These are phyloP conservation scores for Pestalotiopsis fici DNA, from an alignment of 2,329 filamentous ascomycete genomes.

Conservation along the genomic window DNA sequence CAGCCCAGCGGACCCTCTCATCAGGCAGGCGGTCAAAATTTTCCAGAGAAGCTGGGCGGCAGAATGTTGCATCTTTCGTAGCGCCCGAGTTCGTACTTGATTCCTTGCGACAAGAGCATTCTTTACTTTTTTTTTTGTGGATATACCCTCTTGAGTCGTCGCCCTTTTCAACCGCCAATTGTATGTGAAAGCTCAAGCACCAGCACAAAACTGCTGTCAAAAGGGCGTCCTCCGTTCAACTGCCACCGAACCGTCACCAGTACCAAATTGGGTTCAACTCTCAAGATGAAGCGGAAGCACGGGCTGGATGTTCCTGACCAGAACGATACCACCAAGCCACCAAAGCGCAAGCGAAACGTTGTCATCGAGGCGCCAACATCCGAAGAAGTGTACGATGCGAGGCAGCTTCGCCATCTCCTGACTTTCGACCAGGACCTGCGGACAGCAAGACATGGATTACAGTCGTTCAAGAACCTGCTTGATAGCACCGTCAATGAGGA, in stretches of 20 bases:
- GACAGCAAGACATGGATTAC: slow-evolving; percentile 70
- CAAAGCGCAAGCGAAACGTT: slow-evolving; percentile 49
- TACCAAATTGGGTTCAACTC: background rate
- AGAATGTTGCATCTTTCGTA: background rate
- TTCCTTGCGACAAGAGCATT: background rate
- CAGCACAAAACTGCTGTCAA: background rate
- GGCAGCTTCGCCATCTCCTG: slow-evolving; percentile 70
- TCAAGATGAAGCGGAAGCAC: slow-evolving; percentile 32
- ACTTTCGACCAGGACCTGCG: slow-evolving; percentile 70
- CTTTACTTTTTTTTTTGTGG: background rate
- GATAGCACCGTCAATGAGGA: slow-evolving; percentile 62
- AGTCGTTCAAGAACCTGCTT: slow-evolving; percentile 73
- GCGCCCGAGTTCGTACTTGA: background rate
- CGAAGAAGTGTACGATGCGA: slow-evolving; percentile 62
- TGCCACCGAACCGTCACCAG: background rate
- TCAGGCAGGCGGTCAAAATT: slow-evolving; percentile 4
- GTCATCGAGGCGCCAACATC: slow-evolving; percentile 57
- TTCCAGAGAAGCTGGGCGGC: background rate
- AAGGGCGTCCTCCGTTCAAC: background rate
- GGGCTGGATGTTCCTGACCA: slow-evolving; percentile 27
- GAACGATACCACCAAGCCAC: slow-evolving; percentile 13
- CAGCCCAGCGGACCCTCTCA: background rate
- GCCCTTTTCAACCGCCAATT: background rate
- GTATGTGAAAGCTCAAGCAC: background rate
- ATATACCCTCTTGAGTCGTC: background rate